A percentile compares a stretch with the other conserved stretches of the same genome.
phyloP scores from a whole-genome alignment of 495 filamentous ascomycete species.

The Talaromyces adpressus region DNA sequence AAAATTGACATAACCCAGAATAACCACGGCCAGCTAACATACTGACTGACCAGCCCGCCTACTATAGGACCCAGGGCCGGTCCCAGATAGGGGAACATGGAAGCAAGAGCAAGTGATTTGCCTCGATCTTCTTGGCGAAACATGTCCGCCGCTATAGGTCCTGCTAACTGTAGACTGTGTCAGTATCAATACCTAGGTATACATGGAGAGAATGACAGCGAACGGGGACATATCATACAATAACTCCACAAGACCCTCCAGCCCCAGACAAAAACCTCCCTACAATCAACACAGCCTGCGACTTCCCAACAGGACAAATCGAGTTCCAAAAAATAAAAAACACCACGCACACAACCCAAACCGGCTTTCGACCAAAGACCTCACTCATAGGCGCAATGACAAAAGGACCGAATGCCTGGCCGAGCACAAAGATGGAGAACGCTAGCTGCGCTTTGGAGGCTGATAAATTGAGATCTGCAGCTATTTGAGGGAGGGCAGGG shows the following conservation, averaged over 20 bases:
- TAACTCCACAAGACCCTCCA: slow-evolving; percentile 30
- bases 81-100: slow-evolving; percentile 45
- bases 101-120: slow-evolving; percentile 48
- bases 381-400: slow-evolving; percentile 61
- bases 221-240: slow-evolving; percentile 11
- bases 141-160: slow-evolving; percentile 45
- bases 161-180: slow-evolving; percentile 23
- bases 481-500: slow-evolving; percentile 1
- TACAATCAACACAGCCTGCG: slow-evolving; percentile 25
- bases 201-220: neutral
- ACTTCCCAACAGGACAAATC: slow-evolving; percentile 29
- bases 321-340: slow-evolving; percentile 47
- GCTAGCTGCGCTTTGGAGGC: neutral
- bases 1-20: slow-evolving; percentile 50
- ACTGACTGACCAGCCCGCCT: slow-evolving; percentile 50
- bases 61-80: slow-evolving; percentile 48
- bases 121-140: slow-evolving; percentile 50
- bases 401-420: slow-evolving; percentile 42
- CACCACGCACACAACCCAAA: slow-evolving; percentile 45
- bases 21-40: slow-evolving; percentile 52
- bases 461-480: neutral
- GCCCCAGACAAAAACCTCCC: slow-evolving; percentile 37
- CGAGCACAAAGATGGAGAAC: slow-evolving; percentile 5
- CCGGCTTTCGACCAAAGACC: slow-evolving; percentile 50
- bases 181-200: neutral